Percentiles rank a stretch among this genome's conserved stretches.
phyloP scores from a whole-genome alignment of 2,329 filamentous ascomycete species.

The Ascosphaera pollenicola region DNA sequence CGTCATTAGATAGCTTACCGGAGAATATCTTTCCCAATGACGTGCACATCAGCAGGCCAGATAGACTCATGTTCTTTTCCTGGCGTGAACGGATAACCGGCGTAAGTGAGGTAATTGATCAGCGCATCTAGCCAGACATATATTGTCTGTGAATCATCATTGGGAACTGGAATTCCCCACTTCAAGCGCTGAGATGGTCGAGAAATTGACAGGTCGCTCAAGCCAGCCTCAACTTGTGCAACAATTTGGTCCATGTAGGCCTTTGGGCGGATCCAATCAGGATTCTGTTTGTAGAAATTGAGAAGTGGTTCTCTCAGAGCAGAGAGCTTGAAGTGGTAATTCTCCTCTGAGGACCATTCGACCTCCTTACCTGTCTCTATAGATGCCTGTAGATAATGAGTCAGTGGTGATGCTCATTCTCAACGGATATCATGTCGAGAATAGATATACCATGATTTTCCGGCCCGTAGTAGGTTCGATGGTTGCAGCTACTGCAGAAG shows the following conservation, averaged over 20 bases:
- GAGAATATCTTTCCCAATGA: constrained; percentile 91
- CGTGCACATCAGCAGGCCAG: constrained; percentile 82
- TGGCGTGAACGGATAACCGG: constrained; percentile 58
- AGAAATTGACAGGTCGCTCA: constrained; percentile 78
- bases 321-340: constrained; percentile 87
- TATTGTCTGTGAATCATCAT: constrained; percentile 68
- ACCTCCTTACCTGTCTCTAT: constrained; percentile 80
- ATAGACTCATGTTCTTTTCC: constrained; percentile 38
- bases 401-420: too few relatives aligned
- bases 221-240: constrained; percentile 49
- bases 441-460: constrained; percentile 46
- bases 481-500: constrained; percentile 47
- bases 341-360: constrained; percentile 81
- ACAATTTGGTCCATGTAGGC: constrained; percentile 59
- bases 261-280: constrained; percentile 51
- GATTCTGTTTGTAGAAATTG: constrained; percentile 56
- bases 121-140: constrained; percentile 98
- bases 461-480: constrained; percentile 62
- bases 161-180: constrained; percentile 81
- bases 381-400: constrained; percentile 27
- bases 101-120: constrained; percentile 76
- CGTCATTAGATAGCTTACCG: constrained; percentile 22
- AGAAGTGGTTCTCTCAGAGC: constrained; percentile 60
- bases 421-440: neutral
- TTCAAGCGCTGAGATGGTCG: constrained; percentile 52